Percentiles rank a stretch among this genome's conserved stretches.
Evolutionary conservation across 768 basidiomycete species (phyloP).

Genomic region (Podaxis sp.): DNA sequence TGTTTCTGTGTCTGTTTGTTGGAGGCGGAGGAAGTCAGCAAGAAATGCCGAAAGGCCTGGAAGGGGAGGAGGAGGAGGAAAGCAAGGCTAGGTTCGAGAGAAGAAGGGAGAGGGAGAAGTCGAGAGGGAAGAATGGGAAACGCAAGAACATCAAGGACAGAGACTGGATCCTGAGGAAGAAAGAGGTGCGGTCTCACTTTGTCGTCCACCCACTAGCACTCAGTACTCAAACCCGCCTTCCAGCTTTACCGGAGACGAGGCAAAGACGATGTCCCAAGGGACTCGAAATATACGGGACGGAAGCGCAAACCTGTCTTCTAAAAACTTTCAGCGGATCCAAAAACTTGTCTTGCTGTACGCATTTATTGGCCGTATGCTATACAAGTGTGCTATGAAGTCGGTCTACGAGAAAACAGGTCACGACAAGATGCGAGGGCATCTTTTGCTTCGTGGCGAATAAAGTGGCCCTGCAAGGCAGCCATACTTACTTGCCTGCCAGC

Average conservation of each 20-base stretch:
- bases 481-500: slow-evolving; percentile 76
- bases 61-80: slow-evolving; percentile 62
- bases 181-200: slow-evolving; percentile 63
- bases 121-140: slow-evolving; percentile 61
- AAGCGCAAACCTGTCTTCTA: slow-evolving; percentile 81
- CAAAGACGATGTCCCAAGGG: slow-evolving; percentile 79
- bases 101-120: slow-evolving; percentile 66
- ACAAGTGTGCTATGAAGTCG: slow-evolving; percentile 17
- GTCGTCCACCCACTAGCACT: neutral
- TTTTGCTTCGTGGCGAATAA: slow-evolving; percentile 72
- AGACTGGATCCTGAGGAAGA: slow-evolving; percentile 97
- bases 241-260: slow-evolving; percentile 84
- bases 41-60: slow-evolving; percentile 75
- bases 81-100: slow-evolving; percentile 71
- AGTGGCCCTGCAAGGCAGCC: slow-evolving; percentile 94
- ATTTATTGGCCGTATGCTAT: slow-evolving; percentile 1
- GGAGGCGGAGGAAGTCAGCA: slow-evolving; percentile 68
- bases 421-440: slow-evolving; percentile 54
- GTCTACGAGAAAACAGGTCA: slow-evolving; percentile 40
- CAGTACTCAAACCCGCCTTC: slow-evolving; percentile 3
- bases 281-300: slow-evolving; percentile 92
- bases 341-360: slow-evolving; percentile 16
- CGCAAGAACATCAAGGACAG: slow-evolving; percentile 71
- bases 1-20: slow-evolving; percentile 91
- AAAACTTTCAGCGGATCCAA: slow-evolving; percentile 23